phyloP scores from a whole-genome alignment of 257 asterid species.

The Solanum sejunctum region DNA sequence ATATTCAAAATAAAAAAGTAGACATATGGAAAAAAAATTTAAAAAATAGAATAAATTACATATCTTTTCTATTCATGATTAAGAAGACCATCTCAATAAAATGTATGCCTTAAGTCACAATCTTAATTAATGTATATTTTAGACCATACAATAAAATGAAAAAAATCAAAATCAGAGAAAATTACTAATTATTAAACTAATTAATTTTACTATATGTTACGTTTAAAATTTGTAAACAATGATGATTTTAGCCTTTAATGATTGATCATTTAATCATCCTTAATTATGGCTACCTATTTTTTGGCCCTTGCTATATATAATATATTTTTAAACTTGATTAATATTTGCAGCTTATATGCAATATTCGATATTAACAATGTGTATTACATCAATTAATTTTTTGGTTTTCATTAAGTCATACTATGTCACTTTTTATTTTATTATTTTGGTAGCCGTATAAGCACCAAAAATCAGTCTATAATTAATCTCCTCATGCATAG shows the following conservation, averaged over 20 bases:
- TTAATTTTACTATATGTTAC: background rate
- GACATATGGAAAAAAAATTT: background rate
- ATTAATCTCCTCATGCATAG: background rate
- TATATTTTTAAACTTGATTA: background rate
- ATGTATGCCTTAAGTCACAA: background rate
- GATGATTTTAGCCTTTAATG: conserved; percentile 4
- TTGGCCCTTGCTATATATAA: background rate
- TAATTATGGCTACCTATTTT: conserved; percentile 11
- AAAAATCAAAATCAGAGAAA: background rate
- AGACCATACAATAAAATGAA: background rate
- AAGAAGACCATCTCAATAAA: background rate
- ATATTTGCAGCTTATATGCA: background rate
- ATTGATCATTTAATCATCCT: conserved; percentile 18
- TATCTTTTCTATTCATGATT: background rate
- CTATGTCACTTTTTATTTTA: background rate
- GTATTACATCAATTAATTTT: background rate
- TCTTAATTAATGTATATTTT: background rate
- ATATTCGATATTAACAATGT: background rate
- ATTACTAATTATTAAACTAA: background rate
- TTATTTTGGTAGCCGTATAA: background rate
- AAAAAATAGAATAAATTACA: background rate
- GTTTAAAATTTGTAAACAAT: background rate
- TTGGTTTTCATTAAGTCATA: background rate
- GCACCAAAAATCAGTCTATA: background rate
- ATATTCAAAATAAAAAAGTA: background rate